A percentile compares a stretch with the other conserved stretches of the same genome.
phyloP scores from a whole-genome alignment of 2,329 filamentous ascomycete genomes.

The Aspergillus brunneoviolaceus region DNA sequence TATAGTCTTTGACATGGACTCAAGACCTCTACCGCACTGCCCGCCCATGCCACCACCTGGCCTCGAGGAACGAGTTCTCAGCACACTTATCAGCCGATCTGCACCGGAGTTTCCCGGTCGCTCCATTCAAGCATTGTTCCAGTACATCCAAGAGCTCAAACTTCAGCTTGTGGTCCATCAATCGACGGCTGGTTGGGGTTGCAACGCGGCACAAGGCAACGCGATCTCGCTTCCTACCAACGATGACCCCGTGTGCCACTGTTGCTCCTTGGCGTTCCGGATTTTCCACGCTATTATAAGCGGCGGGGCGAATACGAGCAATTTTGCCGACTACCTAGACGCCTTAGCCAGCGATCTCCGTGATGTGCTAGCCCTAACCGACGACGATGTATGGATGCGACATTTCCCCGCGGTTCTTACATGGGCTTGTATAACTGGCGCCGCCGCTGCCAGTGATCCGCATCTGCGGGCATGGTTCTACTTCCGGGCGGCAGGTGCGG shows the following conservation, averaged over 20 bases:
- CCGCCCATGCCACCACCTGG: neutral
- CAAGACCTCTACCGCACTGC: neutral
- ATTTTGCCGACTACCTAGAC: neutral
- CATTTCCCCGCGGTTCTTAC: neutral
- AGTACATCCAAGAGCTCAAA: no score
- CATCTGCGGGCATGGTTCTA: neutral
- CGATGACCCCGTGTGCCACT: neutral
- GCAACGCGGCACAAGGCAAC: no score
- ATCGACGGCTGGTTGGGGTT: no score
- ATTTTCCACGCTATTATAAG: neutral
- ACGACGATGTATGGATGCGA: neutral
- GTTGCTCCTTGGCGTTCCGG: neutral
- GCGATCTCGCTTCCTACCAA: no score
- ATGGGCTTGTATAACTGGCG: slow-evolving; percentile 3
- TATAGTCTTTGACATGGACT: neutral
- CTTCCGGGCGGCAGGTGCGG: neutral
- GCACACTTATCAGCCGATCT: no score
- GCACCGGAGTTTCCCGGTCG: no score
- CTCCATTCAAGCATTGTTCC: no score
- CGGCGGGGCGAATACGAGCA: neutral
- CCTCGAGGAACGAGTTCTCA: neutral
- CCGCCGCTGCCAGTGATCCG: neutral
- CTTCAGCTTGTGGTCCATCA: no score
- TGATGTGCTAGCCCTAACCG: neutral
- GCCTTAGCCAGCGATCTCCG: neutral